A percentile compares a stretch with the other conserved stretches of the same genome.
Conservation (phyloP, 2,329 filamentous ascomycete species). For the Trichophyton simii region DNA sequence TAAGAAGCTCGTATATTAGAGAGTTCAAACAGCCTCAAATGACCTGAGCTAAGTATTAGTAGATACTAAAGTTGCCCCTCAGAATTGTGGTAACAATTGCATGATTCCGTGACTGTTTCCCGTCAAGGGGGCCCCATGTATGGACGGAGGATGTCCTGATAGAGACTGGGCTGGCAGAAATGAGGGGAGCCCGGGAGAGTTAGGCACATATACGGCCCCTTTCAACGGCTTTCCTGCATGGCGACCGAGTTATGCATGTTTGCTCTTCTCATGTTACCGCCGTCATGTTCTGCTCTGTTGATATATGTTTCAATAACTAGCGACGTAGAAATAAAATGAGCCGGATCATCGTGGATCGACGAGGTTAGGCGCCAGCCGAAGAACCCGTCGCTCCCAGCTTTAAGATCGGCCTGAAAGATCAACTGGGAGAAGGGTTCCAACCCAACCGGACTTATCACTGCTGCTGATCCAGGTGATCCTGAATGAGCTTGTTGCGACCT, state of each 20-base stretch:
- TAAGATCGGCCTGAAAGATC: constrained; percentile 1
- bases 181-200: background rate
- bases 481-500: background rate
- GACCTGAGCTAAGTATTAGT: background rate
- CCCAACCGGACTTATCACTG: background rate
- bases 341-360: background rate
- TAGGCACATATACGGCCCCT: background rate
- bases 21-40: background rate
- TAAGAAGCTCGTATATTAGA: background rate
- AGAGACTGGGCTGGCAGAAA: background rate
- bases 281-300: background rate
- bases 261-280: background rate
- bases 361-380: constrained; percentile 1
- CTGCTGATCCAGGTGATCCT: background rate
- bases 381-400: background rate
- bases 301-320: background rate
- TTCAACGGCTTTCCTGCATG: background rate
- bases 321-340: background rate
- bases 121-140: background rate
- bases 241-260: background rate
- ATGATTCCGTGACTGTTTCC: background rate
- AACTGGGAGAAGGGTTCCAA: background rate
- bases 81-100: background rate
- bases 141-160: background rate
- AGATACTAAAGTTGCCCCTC: background rate